Evolutionary conservation across 768 basidiomycete species (phyloP).

Genomic region (Suillus variegatus): DNA sequence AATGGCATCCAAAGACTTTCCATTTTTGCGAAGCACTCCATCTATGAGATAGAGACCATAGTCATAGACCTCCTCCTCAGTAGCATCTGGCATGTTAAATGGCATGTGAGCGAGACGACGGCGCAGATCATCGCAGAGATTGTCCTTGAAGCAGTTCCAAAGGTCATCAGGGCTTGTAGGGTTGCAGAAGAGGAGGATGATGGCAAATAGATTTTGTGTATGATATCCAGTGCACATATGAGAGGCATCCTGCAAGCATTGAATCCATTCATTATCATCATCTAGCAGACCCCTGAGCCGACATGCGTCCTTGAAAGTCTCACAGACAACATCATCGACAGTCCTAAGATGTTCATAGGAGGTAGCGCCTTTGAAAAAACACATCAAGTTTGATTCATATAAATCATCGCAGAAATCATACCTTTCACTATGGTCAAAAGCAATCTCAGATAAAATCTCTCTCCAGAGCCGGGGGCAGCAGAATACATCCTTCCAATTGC

Average conservation of each 20-base stretch:
- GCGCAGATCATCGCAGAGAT: slow-evolving; percentile 45
- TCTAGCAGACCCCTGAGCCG: slow-evolving; percentile 43
- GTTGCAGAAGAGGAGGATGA: slow-evolving; percentile 37
- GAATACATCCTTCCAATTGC: slow-evolving; percentile 36
- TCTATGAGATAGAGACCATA: slow-evolving; percentile 45
- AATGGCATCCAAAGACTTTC: slow-evolving; percentile 15
- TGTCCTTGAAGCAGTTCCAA: slow-evolving; percentile 34
- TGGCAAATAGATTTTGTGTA: slow-evolving; percentile 42
- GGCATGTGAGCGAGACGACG: slow-evolving; percentile 16
- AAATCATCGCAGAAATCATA: not conserved
- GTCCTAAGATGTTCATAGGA: slow-evolving; percentile 27
- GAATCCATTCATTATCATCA: slow-evolving; percentile 49
- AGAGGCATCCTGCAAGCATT: slow-evolving; percentile 43
- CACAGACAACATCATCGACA: slow-evolving; percentile 18
- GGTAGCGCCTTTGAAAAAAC: slow-evolving; percentile 14
- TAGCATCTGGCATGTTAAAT: slow-evolving; percentile 17
- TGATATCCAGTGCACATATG: slow-evolving; percentile 37
- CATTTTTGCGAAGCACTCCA: slow-evolving; percentile 16
- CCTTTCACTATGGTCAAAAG: slow-evolving; percentile 39
- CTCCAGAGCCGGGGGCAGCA: slow-evolving; percentile 31
- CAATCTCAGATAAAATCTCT: slow-evolving; percentile 41
- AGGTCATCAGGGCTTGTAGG: slow-evolving; percentile 35
- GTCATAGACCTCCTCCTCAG: slow-evolving; percentile 36
- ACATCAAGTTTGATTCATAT: not conserved
- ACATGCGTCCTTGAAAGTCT: slow-evolving; percentile 43